Evolutionary conservation across 2,329 filamentous ascomycete genomes (phyloP).

Genomic region (Alternaria dauci): DNA sequence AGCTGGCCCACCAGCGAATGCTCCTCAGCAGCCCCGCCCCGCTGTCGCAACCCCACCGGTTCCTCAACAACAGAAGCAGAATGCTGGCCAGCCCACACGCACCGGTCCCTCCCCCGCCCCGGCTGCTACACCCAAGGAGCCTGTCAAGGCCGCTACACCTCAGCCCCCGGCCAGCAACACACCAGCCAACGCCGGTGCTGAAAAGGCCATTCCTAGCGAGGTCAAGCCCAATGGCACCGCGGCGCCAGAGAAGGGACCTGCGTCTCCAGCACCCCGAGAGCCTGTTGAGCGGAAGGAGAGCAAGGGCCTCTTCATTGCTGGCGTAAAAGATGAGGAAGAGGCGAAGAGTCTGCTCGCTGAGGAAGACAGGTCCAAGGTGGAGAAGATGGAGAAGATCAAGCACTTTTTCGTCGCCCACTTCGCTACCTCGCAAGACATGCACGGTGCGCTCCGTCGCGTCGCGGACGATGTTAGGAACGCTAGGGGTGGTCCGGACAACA

Average conservation of each 20-base stretch:
- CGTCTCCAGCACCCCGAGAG: constrained; percentile 59
- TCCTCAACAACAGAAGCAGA: constrained; percentile 53
- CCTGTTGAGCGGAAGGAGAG: constrained; percentile 67
- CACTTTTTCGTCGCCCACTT: constrained; percentile 89
- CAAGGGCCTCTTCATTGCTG: constrained; percentile 89
- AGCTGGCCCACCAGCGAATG: constrained; percentile 39
- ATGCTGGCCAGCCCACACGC: constrained; percentile 50
- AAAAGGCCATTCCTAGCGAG: constrained; percentile 54
- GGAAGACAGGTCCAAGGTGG: constrained; percentile 83
- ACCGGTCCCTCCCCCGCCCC: constrained; percentile 54
- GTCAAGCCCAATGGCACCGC: constrained; percentile 61
- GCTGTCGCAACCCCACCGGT: constrained; percentile 49
- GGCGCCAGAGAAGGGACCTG: constrained; percentile 50
- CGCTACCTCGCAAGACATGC: constrained; percentile 78
- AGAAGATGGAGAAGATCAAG: constrained; percentile 72
- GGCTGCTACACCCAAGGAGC: constrained; percentile 52
- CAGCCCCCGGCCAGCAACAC: constrained; percentile 51
- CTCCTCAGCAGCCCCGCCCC: constrained; percentile 46
- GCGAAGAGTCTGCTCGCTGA: constrained; percentile 82
- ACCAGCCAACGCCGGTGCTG: constrained; percentile 47
- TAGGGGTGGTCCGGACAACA: constrained; percentile 77
- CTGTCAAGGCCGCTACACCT: constrained; percentile 60
- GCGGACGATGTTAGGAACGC: constrained; percentile 79
- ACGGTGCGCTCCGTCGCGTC: constrained; percentile 77
- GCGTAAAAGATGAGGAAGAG: constrained; percentile 82